Evolutionary conservation across 2,329 filamentous ascomycete genomes (phyloP).

Genomic region (Botrytis cinerea): DNA sequence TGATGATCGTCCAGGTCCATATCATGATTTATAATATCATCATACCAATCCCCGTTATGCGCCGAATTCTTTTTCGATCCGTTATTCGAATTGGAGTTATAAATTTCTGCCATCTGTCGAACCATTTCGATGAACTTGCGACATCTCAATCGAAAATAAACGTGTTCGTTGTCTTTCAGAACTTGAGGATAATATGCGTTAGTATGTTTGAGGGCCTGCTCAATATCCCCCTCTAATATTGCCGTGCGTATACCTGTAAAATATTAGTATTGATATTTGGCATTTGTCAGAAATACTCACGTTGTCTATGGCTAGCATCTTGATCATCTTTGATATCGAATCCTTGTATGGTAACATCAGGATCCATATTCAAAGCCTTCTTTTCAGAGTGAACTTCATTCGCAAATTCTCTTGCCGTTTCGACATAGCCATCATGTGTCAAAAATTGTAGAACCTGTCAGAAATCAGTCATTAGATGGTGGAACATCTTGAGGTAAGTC

Average conservation of each 20-base stretch:
- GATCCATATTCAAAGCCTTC: slow-evolving; percentile 63
- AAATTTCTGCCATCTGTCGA: slow-evolving; percentile 67
- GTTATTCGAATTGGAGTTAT: slow-evolving; percentile 37
- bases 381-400: slow-evolving; percentile 77
- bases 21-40: slow-evolving; percentile 42
- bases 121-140: slow-evolving; percentile 97
- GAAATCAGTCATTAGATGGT: slow-evolving; percentile 13
- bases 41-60: slow-evolving; percentile 44
- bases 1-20: slow-evolving; percentile 59
- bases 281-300: slow-evolving; percentile 52
- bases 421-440: slow-evolving; percentile 92
- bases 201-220: slow-evolving; percentile 82
- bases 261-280: slow-evolving; percentile 15
- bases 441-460: slow-evolving; percentile 76
- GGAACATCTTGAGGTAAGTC: slow-evolving; percentile 29
- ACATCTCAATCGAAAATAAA: slow-evolving; percentile 85
- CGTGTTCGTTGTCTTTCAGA: slow-evolving; percentile 75
- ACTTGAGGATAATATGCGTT: slow-evolving; percentile 78
- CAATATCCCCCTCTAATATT: slow-evolving; percentile 89
- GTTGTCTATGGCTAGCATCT: slow-evolving; percentile 83
- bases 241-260: slow-evolving; percentile 76
- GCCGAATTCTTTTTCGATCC: slow-evolving; percentile 45
- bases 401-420: slow-evolving; percentile 86
- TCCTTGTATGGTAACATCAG: slow-evolving; percentile 53
- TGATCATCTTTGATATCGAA: slow-evolving; percentile 76